Conservation (phyloP, 1,139 yeast genomes). For the Kodamaea fungicola region DNA sequence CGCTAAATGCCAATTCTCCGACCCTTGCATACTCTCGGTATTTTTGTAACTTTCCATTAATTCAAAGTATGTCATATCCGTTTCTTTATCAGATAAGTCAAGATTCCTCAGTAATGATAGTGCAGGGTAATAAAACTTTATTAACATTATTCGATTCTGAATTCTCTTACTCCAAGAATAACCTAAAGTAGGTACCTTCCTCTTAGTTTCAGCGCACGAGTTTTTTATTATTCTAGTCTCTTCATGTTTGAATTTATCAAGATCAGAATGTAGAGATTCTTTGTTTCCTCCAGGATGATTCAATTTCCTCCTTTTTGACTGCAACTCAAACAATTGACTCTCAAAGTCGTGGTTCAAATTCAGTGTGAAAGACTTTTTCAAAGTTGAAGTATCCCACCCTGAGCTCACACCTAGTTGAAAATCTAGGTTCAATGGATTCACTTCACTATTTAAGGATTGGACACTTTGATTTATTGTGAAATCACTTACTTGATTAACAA, state of each 20-base stretch:
- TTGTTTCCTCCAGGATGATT: background rate
- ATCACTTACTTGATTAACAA: constrained; percentile 81
- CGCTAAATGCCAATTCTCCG: constrained; percentile 20
- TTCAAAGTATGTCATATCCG: no score
- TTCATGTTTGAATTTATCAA: constrained; percentile 1
- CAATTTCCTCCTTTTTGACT: constrained; percentile 8
- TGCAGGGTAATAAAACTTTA: constrained; percentile 33
- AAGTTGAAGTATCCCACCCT: constrained; percentile 64
- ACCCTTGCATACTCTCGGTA: constrained; percentile 16
- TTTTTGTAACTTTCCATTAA: background rate
- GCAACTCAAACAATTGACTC: background rate
- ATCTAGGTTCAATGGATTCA: constrained; percentile 49
- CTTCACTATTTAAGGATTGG: constrained; percentile 13
- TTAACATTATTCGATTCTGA: constrained; percentile 27
- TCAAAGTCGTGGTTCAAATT: background rate
- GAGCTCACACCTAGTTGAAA: constrained; percentile 70
- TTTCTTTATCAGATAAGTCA: no score
- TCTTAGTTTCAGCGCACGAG: constrained; percentile 15
- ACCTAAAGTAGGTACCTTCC: constrained; percentile 38
- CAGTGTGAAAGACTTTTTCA: constrained; percentile 12
- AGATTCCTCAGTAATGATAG: constrained; percentile 8
- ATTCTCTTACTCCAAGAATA: constrained; percentile 39
- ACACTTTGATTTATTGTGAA: constrained; percentile 22
- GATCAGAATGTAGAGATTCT: no score
- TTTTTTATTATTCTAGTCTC: background rate